phyloP scores from a whole-genome alignment of 75 land plant species.

The Cupressus sempervirens region DNA sequence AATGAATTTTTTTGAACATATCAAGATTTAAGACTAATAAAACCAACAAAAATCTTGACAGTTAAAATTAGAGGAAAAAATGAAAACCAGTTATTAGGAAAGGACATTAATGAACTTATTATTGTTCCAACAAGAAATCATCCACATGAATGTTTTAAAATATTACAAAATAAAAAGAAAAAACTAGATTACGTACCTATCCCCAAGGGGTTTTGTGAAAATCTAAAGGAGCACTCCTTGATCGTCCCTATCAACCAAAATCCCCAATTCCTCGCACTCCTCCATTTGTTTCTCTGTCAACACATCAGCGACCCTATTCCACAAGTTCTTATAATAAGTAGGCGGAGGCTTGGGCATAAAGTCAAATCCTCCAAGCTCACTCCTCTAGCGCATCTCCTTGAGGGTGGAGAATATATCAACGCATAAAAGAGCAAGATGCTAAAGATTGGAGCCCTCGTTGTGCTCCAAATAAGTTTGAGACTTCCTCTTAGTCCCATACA shows the following conservation, averaged over 20 bases:
- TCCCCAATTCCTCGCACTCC: conserved; percentile 90
- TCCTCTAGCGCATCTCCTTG: conserved; percentile 72
- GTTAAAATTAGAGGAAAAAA: too few relatives aligned
- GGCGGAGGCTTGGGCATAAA: conserved; percentile 96
- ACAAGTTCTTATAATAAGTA: conserved; percentile 75
- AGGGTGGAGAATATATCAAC: conserved; percentile 74
- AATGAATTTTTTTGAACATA: too few relatives aligned
- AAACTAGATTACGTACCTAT: conserved; percentile 54
- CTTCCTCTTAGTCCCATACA: conserved; percentile 82
- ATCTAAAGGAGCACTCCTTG: conserved; percentile 93
- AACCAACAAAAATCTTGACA: too few relatives aligned
- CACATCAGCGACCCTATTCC: conserved; percentile 60
- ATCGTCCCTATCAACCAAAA: conserved; percentile 92
- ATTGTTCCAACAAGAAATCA: too few relatives aligned
- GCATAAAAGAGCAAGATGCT: conserved; percentile 80
- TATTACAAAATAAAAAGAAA: not conserved
- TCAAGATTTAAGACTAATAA: too few relatives aligned
- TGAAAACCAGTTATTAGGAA: not conserved
- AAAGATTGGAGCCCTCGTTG: conserved; percentile 88
- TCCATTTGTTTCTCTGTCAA: conserved; percentile 75
- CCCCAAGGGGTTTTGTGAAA: conserved; percentile 96
- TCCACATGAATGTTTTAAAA: not conserved
- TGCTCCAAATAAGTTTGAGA: conserved; percentile 96
- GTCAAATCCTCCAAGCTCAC: conserved; percentile 79
- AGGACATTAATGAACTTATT: not conserved